Conservation (phyloP, 1,284 basidiomycete species). For the Irpex sp. region DNA sequence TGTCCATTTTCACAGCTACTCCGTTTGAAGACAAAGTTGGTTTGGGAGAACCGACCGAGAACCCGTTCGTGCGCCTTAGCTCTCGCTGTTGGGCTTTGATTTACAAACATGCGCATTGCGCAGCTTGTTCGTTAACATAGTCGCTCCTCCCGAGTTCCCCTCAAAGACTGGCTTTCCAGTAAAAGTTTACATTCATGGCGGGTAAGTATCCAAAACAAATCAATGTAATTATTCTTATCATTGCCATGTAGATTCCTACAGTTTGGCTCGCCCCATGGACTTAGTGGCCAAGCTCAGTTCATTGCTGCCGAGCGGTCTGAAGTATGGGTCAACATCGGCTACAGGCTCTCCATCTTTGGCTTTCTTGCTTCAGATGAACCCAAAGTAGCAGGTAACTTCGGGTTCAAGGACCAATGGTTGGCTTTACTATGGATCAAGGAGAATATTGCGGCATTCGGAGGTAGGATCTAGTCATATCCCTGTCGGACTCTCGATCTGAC, state of each 20-base stretch:
- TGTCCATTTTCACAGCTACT: slow-evolving; percentile 28
- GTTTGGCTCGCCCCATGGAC: slow-evolving; percentile 67
- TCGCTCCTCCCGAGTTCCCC: slow-evolving; percentile 56
- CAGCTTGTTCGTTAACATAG: slow-evolving; percentile 70
- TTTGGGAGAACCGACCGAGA: slow-evolving; percentile 63
- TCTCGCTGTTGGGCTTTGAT: too few relatives aligned
- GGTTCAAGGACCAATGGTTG: slow-evolving; percentile 78
- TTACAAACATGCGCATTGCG: too few relatives aligned
- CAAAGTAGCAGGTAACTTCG: slow-evolving; percentile 63
- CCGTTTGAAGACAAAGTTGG: slow-evolving; percentile 58
- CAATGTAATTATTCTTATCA: background rate
- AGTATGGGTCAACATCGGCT: slow-evolving; percentile 71
- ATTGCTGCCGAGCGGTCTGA: slow-evolving; percentile 60
- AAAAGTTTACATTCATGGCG: slow-evolving; percentile 74
- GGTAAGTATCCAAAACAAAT: slow-evolving; percentile 32
- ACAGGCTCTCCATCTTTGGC: slow-evolving; percentile 70
- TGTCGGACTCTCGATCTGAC: background rate
- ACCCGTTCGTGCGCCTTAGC: slow-evolving; percentile 42
- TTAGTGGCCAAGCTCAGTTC: slow-evolving; percentile 61
- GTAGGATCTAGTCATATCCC: slow-evolving; percentile 27
- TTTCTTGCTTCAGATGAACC: slow-evolving; percentile 66
- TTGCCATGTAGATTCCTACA: slow-evolving; percentile 62
- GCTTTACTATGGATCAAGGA: slow-evolving; percentile 56
- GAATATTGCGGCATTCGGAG: slow-evolving; percentile 61
- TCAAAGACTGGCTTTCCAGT: slow-evolving; percentile 52